Evolutionary conservation across 2,329 filamentous ascomycete species (phyloP).

Genomic region (Colletotrichum noveboracense): DNA sequence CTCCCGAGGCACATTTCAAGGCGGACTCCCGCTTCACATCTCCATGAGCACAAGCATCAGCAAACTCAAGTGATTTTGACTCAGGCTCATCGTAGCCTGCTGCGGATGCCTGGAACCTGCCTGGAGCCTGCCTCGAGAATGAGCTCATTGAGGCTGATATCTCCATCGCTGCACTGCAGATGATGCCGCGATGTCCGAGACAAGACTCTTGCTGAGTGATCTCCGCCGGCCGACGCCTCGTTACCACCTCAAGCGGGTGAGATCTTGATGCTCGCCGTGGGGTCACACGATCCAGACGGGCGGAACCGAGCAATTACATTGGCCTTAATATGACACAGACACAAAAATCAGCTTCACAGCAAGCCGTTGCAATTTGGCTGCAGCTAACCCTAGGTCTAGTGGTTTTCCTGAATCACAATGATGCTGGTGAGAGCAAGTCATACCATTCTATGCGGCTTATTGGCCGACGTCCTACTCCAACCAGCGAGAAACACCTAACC

Average conservation of each 20-base stretch:
- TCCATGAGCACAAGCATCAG: neutral
- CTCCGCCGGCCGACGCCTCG: neutral
- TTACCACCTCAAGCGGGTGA: neutral
- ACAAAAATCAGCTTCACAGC: neutral
- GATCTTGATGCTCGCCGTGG: neutral
- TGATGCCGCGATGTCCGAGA: neutral
- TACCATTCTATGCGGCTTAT: slow-evolving; percentile 3
- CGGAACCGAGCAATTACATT: neutral
- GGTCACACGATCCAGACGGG: neutral
- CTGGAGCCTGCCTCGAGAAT: neutral
- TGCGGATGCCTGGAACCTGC: neutral
- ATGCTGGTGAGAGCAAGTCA: neutral
- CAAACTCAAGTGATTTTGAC: neutral
- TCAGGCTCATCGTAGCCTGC: neutral
- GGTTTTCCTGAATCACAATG: neutral
- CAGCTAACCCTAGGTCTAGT: neutral
- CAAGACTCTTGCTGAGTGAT: neutral
- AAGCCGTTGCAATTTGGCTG: neutral
- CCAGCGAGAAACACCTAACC: neutral
- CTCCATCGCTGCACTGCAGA: neutral
- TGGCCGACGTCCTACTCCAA: neutral
- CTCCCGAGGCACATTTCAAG: neutral
- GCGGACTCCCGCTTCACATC: neutral
- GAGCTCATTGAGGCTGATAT: neutral
- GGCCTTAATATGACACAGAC: neutral